Evolutionary conservation across 768 basidiomycete genomes (phyloP).

Genomic region (Chalciporus piperatus): DNA sequence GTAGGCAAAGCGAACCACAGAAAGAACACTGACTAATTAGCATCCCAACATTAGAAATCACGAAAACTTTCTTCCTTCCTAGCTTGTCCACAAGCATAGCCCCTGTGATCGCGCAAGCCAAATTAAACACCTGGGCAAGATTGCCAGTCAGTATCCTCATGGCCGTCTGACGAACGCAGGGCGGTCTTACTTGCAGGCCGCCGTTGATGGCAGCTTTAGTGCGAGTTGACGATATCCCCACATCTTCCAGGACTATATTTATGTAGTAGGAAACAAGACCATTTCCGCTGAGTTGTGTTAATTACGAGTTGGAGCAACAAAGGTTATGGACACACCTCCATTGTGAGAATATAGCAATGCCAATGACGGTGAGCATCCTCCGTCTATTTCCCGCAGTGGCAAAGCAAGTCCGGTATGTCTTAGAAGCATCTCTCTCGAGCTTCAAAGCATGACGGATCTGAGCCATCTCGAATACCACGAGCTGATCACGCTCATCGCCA

Average conservation of each 20-base stretch:
- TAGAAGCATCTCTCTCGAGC: slow-evolving; percentile 55
- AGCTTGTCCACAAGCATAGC: slow-evolving; percentile 64
- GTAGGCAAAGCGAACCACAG: too few relatives aligned
- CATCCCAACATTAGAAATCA: slow-evolving; percentile 61
- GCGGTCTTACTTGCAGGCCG: slow-evolving; percentile 45
- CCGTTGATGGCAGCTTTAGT: slow-evolving; percentile 65
- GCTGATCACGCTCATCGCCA: slow-evolving; percentile 55
- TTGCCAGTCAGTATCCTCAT: neutral
- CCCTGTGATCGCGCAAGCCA: slow-evolving; percentile 54
- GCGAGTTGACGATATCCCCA: slow-evolving; percentile 53
- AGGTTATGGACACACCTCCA: slow-evolving; percentile 43
- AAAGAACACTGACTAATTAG: slow-evolving; percentile 29
- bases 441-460: slow-evolving; percentile 70
- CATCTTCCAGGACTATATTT: slow-evolving; percentile 59
- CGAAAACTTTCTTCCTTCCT: slow-evolving; percentile 68
- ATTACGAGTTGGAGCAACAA: too few relatives aligned
- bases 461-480: slow-evolving; percentile 50
- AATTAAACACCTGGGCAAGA: slow-evolving; percentile 53
- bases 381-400: slow-evolving; percentile 64
- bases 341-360: slow-evolving; percentile 68
- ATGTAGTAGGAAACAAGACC: slow-evolving; percentile 76
- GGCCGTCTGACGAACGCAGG: neutral
- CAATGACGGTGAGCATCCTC: slow-evolving; percentile 65
- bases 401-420: slow-evolving; percentile 53
- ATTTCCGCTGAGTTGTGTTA: slow-evolving; percentile 38